Conservation (phyloP, 2,329 filamentous ascomycete genomes). For the Phaeosphaeriaceae sp. region DNA sequence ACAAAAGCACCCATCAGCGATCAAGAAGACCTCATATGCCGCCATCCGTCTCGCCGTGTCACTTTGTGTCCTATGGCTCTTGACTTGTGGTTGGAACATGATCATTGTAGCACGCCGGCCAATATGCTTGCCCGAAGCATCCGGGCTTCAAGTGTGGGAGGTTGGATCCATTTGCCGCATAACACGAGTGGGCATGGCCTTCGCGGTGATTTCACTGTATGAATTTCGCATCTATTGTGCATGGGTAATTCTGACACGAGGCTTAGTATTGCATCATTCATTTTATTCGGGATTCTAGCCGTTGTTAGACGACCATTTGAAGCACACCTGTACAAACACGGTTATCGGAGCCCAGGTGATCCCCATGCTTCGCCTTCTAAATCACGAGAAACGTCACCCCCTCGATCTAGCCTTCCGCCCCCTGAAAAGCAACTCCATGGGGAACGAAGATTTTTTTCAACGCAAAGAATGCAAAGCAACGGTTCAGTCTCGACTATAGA, state of each 20-base stretch:
- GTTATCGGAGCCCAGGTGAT: slow-evolving; percentile 19
- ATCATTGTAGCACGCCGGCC: slow-evolving; percentile 48
- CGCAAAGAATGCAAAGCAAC: slow-evolving; percentile 20
- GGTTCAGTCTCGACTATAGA: slow-evolving; percentile 36
- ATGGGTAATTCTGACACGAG: slow-evolving; percentile 2
- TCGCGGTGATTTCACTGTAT: slow-evolving; percentile 45
- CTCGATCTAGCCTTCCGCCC: slow-evolving; percentile 15
- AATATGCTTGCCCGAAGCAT: slow-evolving; percentile 32
- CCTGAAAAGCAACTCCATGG: slow-evolving; percentile 20
- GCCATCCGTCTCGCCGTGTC: slow-evolving; percentile 40
- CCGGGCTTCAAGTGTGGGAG: slow-evolving; percentile 39
- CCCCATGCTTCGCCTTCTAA: slow-evolving; percentile 17
- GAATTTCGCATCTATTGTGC: slow-evolving; percentile 5
- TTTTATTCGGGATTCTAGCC: slow-evolving; percentile 43
- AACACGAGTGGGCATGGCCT: slow-evolving; percentile 36
- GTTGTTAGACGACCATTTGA: slow-evolving; percentile 46
- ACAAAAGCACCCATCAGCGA: slow-evolving; percentile 23
- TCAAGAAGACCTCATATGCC: slow-evolving; percentile 42
- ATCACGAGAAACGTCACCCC: slow-evolving; percentile 26
- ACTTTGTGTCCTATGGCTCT: slow-evolving; percentile 45
- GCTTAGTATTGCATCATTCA: slow-evolving; percentile 38
- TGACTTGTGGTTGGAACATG: slow-evolving; percentile 49
- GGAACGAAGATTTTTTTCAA: slow-evolving; percentile 20
- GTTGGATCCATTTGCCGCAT: slow-evolving; percentile 39
- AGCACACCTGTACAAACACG: slow-evolving; percentile 40